These are phyloP conservation scores for Mycena haematopus DNA, from an alignment of 768 basidiomycete genomes.

Conservation along the genomic window DNA sequence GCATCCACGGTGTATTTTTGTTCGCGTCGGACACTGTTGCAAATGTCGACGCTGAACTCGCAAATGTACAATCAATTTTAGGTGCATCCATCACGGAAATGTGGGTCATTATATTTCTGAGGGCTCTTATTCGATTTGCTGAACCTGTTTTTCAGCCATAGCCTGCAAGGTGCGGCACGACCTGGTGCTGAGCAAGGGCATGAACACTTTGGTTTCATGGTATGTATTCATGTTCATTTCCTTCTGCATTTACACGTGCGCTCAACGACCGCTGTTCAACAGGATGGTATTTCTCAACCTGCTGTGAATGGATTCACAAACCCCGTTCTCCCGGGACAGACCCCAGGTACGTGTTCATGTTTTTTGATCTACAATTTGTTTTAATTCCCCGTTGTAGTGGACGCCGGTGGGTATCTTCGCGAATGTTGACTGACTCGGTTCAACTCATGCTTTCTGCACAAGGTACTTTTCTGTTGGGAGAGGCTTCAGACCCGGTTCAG, in stretches of 20 bases:
- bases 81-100: constrained; percentile 30
- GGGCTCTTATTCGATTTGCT: not conserved
- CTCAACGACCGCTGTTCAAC: not conserved
- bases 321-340: constrained; percentile 29
- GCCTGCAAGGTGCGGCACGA: constrained; percentile 32
- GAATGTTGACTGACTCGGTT: no score
- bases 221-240: constrained; percentile 7
- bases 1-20: constrained; percentile 33
- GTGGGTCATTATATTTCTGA: not conserved
- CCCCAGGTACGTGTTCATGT: constrained; percentile 3
- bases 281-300: constrained; percentile 34
- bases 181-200: constrained; percentile 35
- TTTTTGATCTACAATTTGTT: not conserved
- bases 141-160: constrained; percentile 5
- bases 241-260: not conserved
- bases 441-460: constrained; percentile 6
- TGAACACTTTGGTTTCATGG: constrained; percentile 39
- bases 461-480: constrained; percentile 35
- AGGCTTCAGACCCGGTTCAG: constrained; percentile 30
- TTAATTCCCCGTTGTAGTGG: not conserved
- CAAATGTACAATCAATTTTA: constrained; percentile 30
- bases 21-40: constrained; percentile 34
- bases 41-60: constrained; percentile 30
- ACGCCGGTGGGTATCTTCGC: constrained; percentile 8
- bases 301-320: constrained; percentile 30